Evolutionary conservation across 306 rosid genomes (phyloP).

Genomic region (peach (Prunus persica)): DNA sequence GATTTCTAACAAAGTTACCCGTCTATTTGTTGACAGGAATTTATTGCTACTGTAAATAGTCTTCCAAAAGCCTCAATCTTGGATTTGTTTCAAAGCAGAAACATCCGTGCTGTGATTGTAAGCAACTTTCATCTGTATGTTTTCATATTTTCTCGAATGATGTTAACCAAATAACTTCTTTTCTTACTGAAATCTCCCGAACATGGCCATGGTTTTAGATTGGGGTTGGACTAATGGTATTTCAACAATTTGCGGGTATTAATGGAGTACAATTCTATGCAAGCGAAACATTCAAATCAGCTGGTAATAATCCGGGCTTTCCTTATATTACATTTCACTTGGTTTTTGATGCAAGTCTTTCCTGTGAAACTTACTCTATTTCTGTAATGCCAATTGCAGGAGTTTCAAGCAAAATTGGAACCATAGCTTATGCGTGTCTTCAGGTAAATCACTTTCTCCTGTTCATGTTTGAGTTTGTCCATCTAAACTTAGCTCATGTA

Average conservation of each 20-base stretch:
- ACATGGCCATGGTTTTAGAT: constrained; percentile 19
- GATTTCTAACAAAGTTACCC: constrained; percentile 7
- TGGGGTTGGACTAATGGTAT: constrained; percentile 51
- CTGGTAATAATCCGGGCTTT: constrained; percentile 23
- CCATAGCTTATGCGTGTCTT: constrained; percentile 62
- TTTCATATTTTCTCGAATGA: not conserved
- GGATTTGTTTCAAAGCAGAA: constrained; percentile 35
- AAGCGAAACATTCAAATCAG: constrained; percentile 45
- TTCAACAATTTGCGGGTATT: constrained; percentile 51
- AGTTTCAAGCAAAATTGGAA: constrained; percentile 56
- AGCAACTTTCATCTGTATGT: not conserved
- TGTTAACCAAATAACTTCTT: constrained; percentile 8
- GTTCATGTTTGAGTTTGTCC: not conserved
- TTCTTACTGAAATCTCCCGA: not conserved
- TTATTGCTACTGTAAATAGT: constrained; percentile 23
- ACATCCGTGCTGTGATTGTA: constrained; percentile 34
- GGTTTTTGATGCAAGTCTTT: not conserved
- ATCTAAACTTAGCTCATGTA: not conserved
- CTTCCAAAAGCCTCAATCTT: constrained; percentile 31
- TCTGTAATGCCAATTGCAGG: constrained; percentile 37
- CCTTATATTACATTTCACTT: not conserved
- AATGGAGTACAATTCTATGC: constrained; percentile 47
- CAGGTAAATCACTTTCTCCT: constrained; percentile 41
- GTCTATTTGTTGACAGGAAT: constrained; percentile 22
- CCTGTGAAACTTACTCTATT: not conserved